phyloP scores from a whole-genome alignment of 495 filamentous ascomycete genomes.

The Acidiella bohemica region DNA sequence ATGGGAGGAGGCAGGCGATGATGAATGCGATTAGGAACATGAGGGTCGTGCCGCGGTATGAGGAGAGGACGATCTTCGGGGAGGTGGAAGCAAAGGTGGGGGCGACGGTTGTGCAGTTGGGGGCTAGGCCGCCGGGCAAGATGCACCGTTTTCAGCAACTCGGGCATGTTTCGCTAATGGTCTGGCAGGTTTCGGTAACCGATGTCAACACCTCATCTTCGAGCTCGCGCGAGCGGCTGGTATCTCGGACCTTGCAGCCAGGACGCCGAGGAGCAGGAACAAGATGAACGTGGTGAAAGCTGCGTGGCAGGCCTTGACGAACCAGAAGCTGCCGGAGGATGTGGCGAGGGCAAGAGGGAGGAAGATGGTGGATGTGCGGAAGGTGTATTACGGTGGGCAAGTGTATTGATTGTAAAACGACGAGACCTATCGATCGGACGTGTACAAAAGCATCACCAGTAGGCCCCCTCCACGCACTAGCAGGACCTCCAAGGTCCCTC shows the following conservation, averaged over 20 bases:
- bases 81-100: slow-evolving; percentile 73
- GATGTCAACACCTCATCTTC: slow-evolving; percentile 79
- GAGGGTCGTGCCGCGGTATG: slow-evolving; percentile 76
- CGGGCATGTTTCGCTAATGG: not conserved
- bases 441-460: no score
- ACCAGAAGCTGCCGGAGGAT: slow-evolving; percentile 74
- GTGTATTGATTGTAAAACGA: slow-evolving; percentile 21
- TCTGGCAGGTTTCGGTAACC: slow-evolving; percentile 72
- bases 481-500: no score
- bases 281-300: slow-evolving; percentile 96
- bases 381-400: slow-evolving; percentile 88
- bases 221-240: slow-evolving; percentile 77
- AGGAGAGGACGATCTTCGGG: slow-evolving; percentile 81
- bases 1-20: slow-evolving; percentile 52
- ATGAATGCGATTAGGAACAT: slow-evolving; percentile 73
- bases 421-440: no score
- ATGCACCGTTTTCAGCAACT: slow-evolving; percentile 6
- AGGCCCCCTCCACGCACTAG: no score
- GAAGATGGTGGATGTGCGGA: slow-evolving; percentile 90
- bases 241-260: slow-evolving; percentile 71
- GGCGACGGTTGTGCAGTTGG: slow-evolving; percentile 51
- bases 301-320: slow-evolving; percentile 63
- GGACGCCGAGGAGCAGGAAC: slow-evolving; percentile 66
- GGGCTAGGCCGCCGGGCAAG: slow-evolving; percentile 76
- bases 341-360: slow-evolving; percentile 73